Percentiles rank a stretch among this genome's conserved stretches.
phyloP scores from a whole-genome alignment of 352 stramenopile species.

The Phytophthora citrophthora region DNA sequence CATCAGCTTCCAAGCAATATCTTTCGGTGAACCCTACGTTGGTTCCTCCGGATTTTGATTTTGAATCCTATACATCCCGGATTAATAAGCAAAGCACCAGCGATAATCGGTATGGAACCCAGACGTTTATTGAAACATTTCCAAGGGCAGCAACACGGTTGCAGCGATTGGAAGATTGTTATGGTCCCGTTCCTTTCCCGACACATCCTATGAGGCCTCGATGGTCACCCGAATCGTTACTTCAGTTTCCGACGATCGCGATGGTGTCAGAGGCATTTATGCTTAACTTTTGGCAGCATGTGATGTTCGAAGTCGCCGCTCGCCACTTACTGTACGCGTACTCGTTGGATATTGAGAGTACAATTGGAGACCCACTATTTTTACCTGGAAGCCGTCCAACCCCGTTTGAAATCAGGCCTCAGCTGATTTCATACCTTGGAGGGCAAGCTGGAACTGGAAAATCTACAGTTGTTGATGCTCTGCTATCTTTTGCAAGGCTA shows the following conservation, averaged over 20 bases:
- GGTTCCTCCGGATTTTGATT: neutral
- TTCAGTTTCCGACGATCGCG: slow-evolving; percentile 22
- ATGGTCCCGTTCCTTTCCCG: slow-evolving; percentile 2
- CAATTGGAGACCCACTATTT: neutral
- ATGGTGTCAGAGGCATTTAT: slow-evolving; percentile 13
- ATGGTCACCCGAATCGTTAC: slow-evolving; percentile 1
- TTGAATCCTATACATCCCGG: neutral
- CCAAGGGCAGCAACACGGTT: slow-evolving; percentile 1
- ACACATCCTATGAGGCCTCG: neutral
- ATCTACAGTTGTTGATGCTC: slow-evolving; percentile 7
- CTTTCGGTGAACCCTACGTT: too few species aligned
- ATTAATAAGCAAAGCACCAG: neutral
- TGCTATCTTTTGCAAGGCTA: neutral
- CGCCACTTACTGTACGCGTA: slow-evolving; percentile 15
- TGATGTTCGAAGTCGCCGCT: slow-evolving; percentile 19
- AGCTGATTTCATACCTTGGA: slow-evolving; percentile 17
- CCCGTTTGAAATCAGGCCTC: slow-evolving; percentile 8
- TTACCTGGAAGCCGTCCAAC: slow-evolving; percentile 15
- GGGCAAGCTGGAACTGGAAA: slow-evolving; percentile 12
- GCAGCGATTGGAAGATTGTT: slow-evolving; percentile 15
- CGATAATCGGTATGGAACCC: neutral
- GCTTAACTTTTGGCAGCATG: slow-evolving; percentile 42
- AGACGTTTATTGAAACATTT: slow-evolving; percentile 20
- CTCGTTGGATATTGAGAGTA: slow-evolving; percentile 7
- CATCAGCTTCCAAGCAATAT: neutral